Evolutionary conservation across 495 filamentous ascomycete genomes (phyloP).

Genomic region (Xylaria grammica): DNA sequence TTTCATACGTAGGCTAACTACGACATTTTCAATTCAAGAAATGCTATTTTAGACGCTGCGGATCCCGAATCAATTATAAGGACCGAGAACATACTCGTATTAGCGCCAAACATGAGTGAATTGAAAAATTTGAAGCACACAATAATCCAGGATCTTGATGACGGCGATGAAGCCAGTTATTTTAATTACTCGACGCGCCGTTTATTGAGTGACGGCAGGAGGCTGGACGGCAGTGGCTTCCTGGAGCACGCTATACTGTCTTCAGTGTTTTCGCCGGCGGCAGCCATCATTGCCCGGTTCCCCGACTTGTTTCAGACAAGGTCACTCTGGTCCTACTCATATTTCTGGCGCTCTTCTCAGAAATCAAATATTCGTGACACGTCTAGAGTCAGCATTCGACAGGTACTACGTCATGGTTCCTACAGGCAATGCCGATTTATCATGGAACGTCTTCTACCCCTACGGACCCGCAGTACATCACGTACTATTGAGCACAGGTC

Average conservation of each 20-base stretch:
- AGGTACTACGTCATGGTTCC: not conserved
- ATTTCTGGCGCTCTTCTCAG: too few species aligned
- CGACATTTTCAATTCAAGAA: not conserved
- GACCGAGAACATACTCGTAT: not conserved
- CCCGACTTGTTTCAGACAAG: not conserved
- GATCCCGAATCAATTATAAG: not conserved
- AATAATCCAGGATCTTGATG: too few species aligned
- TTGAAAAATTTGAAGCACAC: not conserved
- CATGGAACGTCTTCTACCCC: not conserved
- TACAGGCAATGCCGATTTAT: not conserved
- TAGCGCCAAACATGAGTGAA: not conserved
- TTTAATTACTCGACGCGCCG: not conserved
- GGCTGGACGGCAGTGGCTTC: not conserved
- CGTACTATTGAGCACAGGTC: not conserved
- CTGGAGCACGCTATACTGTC: not conserved
- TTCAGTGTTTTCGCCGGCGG: not conserved
- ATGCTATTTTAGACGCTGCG: not conserved
- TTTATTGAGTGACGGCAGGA: not conserved
- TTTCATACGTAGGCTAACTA: not conserved
- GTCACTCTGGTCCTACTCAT: not conserved
- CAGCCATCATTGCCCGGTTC: not conserved
- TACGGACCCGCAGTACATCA: not conserved
- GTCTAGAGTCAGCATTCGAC: not conserved
- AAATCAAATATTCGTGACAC: not conserved
- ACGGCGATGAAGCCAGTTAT: too few species aligned